Evolutionary conservation across 1,284 basidiomycete species (phyloP).

Genomic region (Ganoderma sinense): DNA sequence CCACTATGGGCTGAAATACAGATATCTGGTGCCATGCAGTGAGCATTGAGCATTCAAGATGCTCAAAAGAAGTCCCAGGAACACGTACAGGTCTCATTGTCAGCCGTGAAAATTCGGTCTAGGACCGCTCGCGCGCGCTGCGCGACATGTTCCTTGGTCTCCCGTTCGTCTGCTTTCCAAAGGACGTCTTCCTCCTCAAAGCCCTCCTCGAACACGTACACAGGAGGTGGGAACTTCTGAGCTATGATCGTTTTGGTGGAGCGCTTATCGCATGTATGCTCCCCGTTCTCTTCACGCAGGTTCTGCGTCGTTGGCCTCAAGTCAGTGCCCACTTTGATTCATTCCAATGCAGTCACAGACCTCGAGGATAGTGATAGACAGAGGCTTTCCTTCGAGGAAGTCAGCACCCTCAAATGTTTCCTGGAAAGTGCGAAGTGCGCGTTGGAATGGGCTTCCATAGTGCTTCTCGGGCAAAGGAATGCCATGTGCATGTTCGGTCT

Average conservation of each 20-base stretch:
- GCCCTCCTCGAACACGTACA: slow-evolving; percentile 67
- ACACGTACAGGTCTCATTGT: slow-evolving; percentile 58
- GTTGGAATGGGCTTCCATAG: slow-evolving; percentile 77
- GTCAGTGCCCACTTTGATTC: not conserved
- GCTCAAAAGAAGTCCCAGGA: not conserved
- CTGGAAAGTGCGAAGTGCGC: slow-evolving; percentile 75
- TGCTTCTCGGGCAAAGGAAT: slow-evolving; percentile 69
- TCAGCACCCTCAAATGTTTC: slow-evolving; percentile 61
- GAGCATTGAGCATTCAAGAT: not conserved
- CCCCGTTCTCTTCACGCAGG: slow-evolving; percentile 72
- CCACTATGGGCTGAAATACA: slow-evolving; percentile 72
- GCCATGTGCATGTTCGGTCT: slow-evolving; percentile 54
- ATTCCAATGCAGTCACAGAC: slow-evolving; percentile 21
- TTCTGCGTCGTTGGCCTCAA: slow-evolving; percentile 48
- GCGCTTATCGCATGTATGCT: slow-evolving; percentile 80
- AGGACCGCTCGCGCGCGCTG: slow-evolving; percentile 63
- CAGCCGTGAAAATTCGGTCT: slow-evolving; percentile 66
- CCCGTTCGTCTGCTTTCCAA: slow-evolving; percentile 73
- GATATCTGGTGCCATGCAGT: slow-evolving; percentile 53
- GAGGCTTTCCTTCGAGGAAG: slow-evolving; percentile 17
- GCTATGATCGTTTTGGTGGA: slow-evolving; percentile 61
- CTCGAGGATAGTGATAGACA: slow-evolving; percentile 40
- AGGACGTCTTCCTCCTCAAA: slow-evolving; percentile 79
- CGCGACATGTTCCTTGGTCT: slow-evolving; percentile 64
- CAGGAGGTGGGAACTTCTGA: slow-evolving; percentile 56